Conservation (phyloP, 495 filamentous ascomycete genomes). For the Daldinia caldariorum region DNA sequence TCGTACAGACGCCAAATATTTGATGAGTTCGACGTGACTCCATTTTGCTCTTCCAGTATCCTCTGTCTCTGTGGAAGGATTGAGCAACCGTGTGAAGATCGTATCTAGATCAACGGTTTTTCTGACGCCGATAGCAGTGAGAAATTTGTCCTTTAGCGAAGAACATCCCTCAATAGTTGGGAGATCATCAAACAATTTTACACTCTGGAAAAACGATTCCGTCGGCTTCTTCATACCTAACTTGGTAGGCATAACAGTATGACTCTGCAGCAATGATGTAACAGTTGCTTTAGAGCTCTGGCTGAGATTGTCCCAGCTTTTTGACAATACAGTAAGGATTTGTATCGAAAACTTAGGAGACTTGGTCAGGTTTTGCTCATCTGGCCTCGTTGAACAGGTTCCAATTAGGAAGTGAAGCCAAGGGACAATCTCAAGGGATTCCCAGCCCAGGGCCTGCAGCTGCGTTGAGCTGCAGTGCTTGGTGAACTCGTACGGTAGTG, state of each 20-base stretch:
- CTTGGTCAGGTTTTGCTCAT: slow-evolving; percentile 67
- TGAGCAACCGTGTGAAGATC: slow-evolving; percentile 87
- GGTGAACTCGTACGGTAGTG: slow-evolving; percentile 83
- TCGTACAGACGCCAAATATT: slow-evolving; percentile 87
- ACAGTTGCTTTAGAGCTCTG: slow-evolving; percentile 71
- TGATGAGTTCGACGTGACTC: slow-evolving; percentile 94
- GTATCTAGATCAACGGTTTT: slow-evolving; percentile 91
- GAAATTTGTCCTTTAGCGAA: slow-evolving; percentile 87
- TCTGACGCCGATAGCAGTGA: slow-evolving; percentile 81
- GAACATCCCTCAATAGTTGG: slow-evolving; percentile 79
- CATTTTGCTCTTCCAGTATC: slow-evolving; percentile 67
- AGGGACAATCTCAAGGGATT: slow-evolving; percentile 78
- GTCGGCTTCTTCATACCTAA: slow-evolving; percentile 85
- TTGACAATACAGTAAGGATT: slow-evolving; percentile 83
- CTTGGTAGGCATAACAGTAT: slow-evolving; percentile 89
- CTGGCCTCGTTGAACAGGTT: slow-evolving; percentile 56
- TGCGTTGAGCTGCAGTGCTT: slow-evolving; percentile 60
- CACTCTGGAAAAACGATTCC: slow-evolving; percentile 91
- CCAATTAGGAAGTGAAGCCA: slow-evolving; percentile 85
- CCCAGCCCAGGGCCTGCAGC: slow-evolving; percentile 83
- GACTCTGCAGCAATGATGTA: slow-evolving; percentile 66
- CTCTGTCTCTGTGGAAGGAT: slow-evolving; percentile 57
- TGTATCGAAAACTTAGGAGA: slow-evolving; percentile 79
- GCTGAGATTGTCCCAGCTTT: slow-evolving; percentile 83
- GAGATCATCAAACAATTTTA: slow-evolving; percentile 93